phyloP scores from a whole-genome alignment of 2,329 filamentous ascomycete genomes.

The Botrytis cinerea region DNA sequence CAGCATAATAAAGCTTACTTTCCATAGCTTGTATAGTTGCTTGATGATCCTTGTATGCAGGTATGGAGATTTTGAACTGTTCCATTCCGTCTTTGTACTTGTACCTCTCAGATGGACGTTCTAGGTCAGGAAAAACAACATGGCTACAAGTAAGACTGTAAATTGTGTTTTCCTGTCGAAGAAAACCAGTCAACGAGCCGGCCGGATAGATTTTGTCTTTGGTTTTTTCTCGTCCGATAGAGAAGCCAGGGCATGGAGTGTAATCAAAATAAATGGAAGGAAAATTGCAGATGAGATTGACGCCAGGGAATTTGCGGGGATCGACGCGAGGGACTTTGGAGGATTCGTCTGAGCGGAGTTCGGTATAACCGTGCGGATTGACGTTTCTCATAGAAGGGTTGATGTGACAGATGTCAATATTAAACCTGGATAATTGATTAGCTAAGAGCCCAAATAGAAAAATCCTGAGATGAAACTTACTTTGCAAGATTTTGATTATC shows the following conservation, averaged over 20 bases:
- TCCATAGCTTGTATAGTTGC: neutral
- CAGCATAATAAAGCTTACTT: too few species aligned
- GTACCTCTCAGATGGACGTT: neutral
- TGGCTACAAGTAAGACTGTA: neutral
- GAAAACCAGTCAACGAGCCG: neutral
- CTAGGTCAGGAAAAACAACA: neutral
- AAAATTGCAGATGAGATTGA: neutral
- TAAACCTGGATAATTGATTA: neutral
- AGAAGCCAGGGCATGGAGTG: neutral
- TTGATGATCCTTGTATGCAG: neutral
- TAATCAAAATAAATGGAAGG: rapidly evolving
- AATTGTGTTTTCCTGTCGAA: neutral
- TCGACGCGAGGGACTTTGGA: too few species aligned
- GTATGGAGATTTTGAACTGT: neutral
- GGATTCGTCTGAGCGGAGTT: too few species aligned
- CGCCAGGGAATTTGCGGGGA: neutral
- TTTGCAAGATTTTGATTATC: neutral
- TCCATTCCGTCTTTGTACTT: neutral
- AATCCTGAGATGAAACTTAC: neutral
- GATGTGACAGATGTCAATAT: neutral
- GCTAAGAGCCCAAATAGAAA: neutral
- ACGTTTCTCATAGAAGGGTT: too few species aligned
- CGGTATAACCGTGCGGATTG: too few species aligned
- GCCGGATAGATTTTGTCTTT: neutral
- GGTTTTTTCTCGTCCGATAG: neutral